Base-by-base conservation (phyloP, 257 asterid species). In the Rubia yunnanensis region DNA sequence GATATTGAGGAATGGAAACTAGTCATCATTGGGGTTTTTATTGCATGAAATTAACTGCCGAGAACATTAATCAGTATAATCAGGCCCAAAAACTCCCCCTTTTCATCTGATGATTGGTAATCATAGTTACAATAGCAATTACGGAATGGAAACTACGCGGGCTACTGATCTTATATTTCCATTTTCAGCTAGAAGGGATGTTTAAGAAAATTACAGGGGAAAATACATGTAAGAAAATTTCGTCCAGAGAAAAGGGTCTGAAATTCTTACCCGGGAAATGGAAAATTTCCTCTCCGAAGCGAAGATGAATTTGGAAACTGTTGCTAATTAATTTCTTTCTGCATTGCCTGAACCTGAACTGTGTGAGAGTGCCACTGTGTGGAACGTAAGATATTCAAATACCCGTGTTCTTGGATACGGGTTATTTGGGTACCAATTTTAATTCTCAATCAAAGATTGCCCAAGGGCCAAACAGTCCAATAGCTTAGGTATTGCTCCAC, bases 311-410 rank as follows among this genome's bases (percentile, higher is more conserved):
- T 28, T 58, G 34, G 41, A 30, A 30, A 58, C 5, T 30, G 62
- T 30, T 30, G 34, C 27, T 27, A 27, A 7, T 27, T 27, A n/a
- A n/a, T n/a, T 22, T 22, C 58, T 52, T 18, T n/a, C 28, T 55
- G 60, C 60, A 55, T 24, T 55, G 60, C 60, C 34, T 55, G 34
- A 55, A 26, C 60, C 52, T 44, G 30, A 26, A 54, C 14, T 50
- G 27, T 18, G 27, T 0, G 31, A 24, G 59, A 10, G 59, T 53
- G 59, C 28, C 52, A 44, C 22, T 3, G 52, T 39, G 52, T 44
- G 7, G 7, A 44, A 44, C 52, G 4, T 15, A 32, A 32, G 6
- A 32, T 32, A 44, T 44, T n/a, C 57, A 50, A 50, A 20, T 50
- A 26, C 34, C 60, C 60, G 32, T 24, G 17, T 24, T 26, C 60